phyloP scores from a whole-genome alignment of 441 rosid species.

The Adansonia grandidieri region DNA sequence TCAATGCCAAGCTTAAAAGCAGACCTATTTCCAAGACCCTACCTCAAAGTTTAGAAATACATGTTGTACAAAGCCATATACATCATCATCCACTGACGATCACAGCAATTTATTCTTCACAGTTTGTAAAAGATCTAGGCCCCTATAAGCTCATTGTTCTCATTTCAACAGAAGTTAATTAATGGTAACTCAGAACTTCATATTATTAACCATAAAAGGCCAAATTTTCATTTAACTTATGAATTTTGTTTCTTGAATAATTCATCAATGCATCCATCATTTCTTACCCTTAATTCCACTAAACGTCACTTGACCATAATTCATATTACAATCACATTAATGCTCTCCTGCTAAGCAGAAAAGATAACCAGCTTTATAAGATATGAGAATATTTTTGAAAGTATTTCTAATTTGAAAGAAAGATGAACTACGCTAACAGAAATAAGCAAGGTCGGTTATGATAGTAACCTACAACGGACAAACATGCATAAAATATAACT shows the following conservation, averaged over 20 bases:
- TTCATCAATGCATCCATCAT: slow-evolving; percentile 31
- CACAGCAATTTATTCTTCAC: background rate
- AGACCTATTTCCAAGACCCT: background rate
- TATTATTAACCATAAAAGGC: background rate
- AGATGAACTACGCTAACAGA: background rate
- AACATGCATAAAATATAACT: slow-evolving; percentile 35
- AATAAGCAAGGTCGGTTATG: background rate
- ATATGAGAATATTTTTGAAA: background rate
- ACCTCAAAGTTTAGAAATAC: slow-evolving; percentile 14
- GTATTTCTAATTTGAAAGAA: slow-evolving; percentile 25
- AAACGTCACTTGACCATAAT: slow-evolving; percentile 4
- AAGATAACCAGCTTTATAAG: slow-evolving; percentile 4
- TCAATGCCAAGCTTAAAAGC: background rate
- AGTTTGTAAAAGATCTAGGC: slow-evolving; percentile 37
- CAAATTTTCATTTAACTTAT: background rate
- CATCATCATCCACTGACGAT: slow-evolving; percentile 6
- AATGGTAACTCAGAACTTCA: slow-evolving; percentile 5
- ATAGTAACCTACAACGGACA: slow-evolving; percentile 47
- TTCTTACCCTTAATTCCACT: slow-evolving; percentile 54
- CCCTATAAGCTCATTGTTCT: slow-evolving; percentile 43
- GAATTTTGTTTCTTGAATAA: background rate
- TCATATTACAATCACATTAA: background rate
- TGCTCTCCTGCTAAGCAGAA: background rate
- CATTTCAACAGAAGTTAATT: background rate
- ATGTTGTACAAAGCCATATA: background rate